phyloP scores from a whole-genome alignment of 768 basidiomycete genomes.

The Basidioascus undulatus region DNA sequence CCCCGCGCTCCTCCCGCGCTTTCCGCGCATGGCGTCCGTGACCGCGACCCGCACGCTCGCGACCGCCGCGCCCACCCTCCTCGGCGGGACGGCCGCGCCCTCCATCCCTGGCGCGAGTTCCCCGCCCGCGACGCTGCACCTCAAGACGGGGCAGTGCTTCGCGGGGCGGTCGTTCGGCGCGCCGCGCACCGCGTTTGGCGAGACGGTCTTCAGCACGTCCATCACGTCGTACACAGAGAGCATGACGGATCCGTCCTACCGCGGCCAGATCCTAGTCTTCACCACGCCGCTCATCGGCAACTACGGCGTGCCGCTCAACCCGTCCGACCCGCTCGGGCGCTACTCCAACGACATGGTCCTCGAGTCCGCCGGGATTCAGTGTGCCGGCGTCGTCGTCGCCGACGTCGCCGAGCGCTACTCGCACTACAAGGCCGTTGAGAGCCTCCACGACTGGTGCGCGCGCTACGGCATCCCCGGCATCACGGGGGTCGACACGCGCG shows the following conservation, averaged over 20 bases:
- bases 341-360: conserved; percentile 46
- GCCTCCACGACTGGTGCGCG: conserved; percentile 75
- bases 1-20: not conserved
- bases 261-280: conserved; percentile 93
- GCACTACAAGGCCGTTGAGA: conserved; percentile 82
- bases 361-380: conserved; percentile 74
- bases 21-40: not conserved
- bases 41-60: not conserved
- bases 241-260: conserved; percentile 98
- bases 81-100: conserved; percentile 8
- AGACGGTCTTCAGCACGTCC: conserved; percentile 95
- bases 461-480: conserved; percentile 76
- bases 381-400: conserved; percentile 72
- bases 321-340: conserved; percentile 27
- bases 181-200: conserved; percentile 65
- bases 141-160: conserved; percentile 88
- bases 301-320: conserved; percentile 82
- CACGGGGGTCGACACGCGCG: conserved; percentile 92
- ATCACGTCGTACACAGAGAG: conserved; percentile 99
- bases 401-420: conserved; percentile 89
- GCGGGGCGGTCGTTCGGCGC: conserved; percentile 71
- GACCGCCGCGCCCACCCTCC: conserved; percentile 1
- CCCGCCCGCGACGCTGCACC: conserved; percentile 63
- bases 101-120: conserved; percentile 15
- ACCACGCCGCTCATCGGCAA: conserved; percentile 96